Evolutionary conservation across 2,329 filamentous ascomycete genomes (phyloP).

Genomic region (Triangularia setosa): DNA sequence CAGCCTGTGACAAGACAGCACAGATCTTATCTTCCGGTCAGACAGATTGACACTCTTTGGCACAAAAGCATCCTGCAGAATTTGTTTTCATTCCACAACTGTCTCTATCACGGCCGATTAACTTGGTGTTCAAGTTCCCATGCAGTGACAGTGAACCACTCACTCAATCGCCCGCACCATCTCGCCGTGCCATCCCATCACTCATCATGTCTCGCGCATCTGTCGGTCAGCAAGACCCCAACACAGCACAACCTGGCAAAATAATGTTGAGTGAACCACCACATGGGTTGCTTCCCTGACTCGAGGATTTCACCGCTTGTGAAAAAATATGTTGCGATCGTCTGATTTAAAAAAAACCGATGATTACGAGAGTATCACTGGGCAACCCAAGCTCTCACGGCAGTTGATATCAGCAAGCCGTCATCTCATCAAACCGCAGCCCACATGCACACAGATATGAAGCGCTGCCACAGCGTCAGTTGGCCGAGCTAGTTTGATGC

Average conservation of each 20-base stretch:
- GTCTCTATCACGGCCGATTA: neutral
- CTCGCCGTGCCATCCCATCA: neutral
- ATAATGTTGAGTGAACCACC: neutral
- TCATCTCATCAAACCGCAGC: too few species aligned
- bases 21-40: neutral
- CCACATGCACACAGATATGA: too few species aligned
- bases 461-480: too few species aligned
- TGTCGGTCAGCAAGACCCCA: neutral
- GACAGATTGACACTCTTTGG: neutral
- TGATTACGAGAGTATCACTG: too few species aligned
- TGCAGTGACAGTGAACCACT: too few species aligned
- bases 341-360: too few species aligned
- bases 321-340: neutral
- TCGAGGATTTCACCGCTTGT: neutral
- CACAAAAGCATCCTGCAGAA: neutral
- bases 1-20: neutral
- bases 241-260: neutral
- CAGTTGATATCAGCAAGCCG: neutral
- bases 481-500: too few species aligned
- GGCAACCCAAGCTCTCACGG: neutral
- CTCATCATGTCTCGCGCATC: neutral
- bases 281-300: neutral
- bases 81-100: neutral
- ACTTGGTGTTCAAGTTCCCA: too few species aligned
- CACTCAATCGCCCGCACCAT: neutral